Evolutionary conservation across 257 asterid species (phyloP).

Genomic region (Verbena officinalis): DNA sequence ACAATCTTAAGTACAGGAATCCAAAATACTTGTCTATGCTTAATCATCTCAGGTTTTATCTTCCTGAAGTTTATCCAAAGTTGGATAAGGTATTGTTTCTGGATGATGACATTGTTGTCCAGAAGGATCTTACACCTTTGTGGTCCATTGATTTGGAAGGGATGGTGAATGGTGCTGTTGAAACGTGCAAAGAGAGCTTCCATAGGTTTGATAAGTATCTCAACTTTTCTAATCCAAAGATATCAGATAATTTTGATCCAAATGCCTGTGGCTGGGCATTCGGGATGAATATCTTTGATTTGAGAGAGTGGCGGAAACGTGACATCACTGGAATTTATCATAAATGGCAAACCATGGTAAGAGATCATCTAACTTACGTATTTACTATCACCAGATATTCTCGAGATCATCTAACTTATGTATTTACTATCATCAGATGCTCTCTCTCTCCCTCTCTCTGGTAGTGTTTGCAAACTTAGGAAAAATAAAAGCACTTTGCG

Average conservation of each 20-base stretch:
- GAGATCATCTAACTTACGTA: conserved; percentile 26
- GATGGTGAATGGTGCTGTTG: conserved; percentile 96
- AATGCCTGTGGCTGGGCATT: conserved; percentile 96
- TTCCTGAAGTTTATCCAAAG: conserved; percentile 92
- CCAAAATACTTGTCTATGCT: conserved; percentile 95
- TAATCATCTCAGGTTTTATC: conserved; percentile 93
- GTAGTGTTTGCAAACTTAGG: no score
- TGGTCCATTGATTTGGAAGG: conserved; percentile 88
- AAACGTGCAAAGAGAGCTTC: conserved; percentile 96
- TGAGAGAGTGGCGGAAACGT: conserved; percentile 85
- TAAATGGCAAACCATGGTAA: conserved; percentile 84
- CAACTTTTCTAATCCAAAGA: conserved; percentile 85
- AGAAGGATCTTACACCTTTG: conserved; percentile 88
- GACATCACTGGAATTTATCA: conserved; percentile 94
- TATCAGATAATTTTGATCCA: conserved; percentile 82
- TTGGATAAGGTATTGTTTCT: conserved; percentile 82
- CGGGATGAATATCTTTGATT: conserved; percentile 92
- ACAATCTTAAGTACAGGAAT: conserved; percentile 90
- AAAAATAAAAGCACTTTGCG: no score
- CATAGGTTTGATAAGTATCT: conserved; percentile 93
- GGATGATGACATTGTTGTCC: conserved; percentile 94
- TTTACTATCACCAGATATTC: no score
- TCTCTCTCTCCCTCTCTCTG: conserved; percentile 16
- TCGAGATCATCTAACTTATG: conserved; percentile 28
- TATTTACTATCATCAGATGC: no score